Base-by-base conservation (phyloP, 768 basidiomycete species). In the Nidularia sp. region DNA sequence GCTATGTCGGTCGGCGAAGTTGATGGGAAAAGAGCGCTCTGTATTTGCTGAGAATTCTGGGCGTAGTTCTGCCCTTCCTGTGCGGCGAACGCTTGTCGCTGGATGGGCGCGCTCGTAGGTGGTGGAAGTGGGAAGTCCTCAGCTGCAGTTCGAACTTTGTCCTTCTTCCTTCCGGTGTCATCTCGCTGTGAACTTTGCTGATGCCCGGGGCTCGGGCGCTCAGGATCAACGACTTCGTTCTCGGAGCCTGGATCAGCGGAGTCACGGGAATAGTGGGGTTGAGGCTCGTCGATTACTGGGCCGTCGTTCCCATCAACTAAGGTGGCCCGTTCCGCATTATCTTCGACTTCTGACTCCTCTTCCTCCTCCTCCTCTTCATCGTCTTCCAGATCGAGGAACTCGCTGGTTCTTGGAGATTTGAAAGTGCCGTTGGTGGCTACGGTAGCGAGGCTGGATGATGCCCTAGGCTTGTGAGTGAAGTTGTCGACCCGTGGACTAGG, bases 321-420 rank as follows among this genome's bases (percentile, higher is more conserved):
- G 29, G 25, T 25, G 25, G 25, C 3, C 25, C 3, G 25, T 25
- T 25, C 25, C 25, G 25, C 25, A 25, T 65, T 68, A 34, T 71
- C 69, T 36, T 75, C 73, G 15, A 66, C 66, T 39, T 75, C 79
- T 31, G 71, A 69, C 44, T 70, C 70, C n/a, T 65, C 70, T 43
- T 71, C 71, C 18, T 75, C 73, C 29, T 71, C 74, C 22, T 66
- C 67, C 36, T 71, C 76, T 51, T 73, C 75, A 35, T 75, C 76
- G 33, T 79, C 81, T 15, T 76, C 80, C 69, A 88, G 67, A 60
- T 90, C 87, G 47, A 89, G 69, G 62, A 90, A 90, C 61, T 88
- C 82, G 63, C 70, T 76, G 63, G 63, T 64, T 59, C 51, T 57
- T 9, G 56, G 59, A 42, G 55, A 49, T 18, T 55, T 55, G 45